A percentile compares a stretch with the other conserved stretches of the same genome.
These are phyloP conservation scores for Ophiostoma tasmaniense DNA, from an alignment of 2,329 filamentous ascomycete genomes.

Conservation along the genomic window DNA sequence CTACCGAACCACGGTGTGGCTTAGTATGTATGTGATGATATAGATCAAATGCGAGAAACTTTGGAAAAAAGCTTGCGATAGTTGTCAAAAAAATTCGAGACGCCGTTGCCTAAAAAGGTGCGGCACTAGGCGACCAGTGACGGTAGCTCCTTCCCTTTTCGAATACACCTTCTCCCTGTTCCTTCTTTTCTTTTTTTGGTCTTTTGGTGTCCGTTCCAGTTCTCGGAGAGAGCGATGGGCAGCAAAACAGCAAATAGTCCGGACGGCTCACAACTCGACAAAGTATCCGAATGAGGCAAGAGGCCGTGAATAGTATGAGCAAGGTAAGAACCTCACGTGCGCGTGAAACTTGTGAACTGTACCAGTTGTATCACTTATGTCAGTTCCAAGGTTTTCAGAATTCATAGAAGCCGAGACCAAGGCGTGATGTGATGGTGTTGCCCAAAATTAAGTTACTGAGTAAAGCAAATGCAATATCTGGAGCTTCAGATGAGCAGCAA, in stretches of 20 bases:
- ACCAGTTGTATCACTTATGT: background rate
- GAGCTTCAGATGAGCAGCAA: background rate
- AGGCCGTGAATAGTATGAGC: background rate
- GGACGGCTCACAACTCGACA: background rate
- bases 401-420: background rate
- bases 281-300: background rate
- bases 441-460: background rate
- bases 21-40: background rate
- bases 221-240: background rate
- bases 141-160: slow-evolving; percentile 1
- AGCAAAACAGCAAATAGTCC: background rate
- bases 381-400: background rate
- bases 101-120: background rate
- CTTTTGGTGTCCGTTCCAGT: background rate
- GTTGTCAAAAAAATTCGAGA: background rate
- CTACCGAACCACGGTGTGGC: slow-evolving; percentile 8
- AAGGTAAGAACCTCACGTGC: background rate
- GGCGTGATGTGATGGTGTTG: background rate
- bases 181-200: background rate
- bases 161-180: background rate
- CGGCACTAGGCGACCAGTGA: background rate
- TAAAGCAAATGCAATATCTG: background rate
- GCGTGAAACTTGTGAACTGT: background rate
- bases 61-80: background rate
- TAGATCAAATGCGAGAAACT: background rate